Percentiles rank a stretch among this genome's conserved stretches.
Conservation (phyloP, 441 rosid genomes). For the Brassica hybrid region DNA sequence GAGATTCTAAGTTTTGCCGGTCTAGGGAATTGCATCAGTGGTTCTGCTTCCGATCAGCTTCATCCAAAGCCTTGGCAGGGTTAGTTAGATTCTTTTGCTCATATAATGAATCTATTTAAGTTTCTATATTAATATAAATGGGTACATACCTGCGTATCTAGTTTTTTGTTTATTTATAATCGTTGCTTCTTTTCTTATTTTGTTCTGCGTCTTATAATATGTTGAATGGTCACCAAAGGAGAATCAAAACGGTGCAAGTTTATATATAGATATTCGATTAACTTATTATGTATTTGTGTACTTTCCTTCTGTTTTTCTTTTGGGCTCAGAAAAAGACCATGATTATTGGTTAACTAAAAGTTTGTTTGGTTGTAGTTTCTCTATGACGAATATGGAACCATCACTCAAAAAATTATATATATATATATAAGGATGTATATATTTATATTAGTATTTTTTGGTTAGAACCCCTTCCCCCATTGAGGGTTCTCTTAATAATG, state of each 20-base stretch:
- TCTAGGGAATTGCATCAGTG: slow-evolving; percentile 59
- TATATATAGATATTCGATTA: slow-evolving; percentile 2
- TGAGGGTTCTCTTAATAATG: too few relatives aligned
- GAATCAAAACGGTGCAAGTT: slow-evolving; percentile 33
- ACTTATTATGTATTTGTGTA: neutral
- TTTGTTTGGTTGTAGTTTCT: neutral
- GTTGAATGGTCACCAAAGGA: slow-evolving; percentile 54
- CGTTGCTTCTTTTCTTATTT: slow-evolving; percentile 1
- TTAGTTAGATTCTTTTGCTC: slow-evolving; percentile 42
- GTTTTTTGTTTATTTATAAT: neutral
- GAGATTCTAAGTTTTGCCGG: slow-evolving; percentile 75
- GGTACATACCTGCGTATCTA: slow-evolving; percentile 14
- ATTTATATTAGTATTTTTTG: too few relatives aligned
- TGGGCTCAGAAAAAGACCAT: neutral
- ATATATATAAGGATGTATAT: too few relatives aligned
- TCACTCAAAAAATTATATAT: slow-evolving; percentile 15
- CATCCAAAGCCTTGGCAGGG: slow-evolving; percentile 72
- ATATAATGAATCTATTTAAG: slow-evolving; percentile 10
- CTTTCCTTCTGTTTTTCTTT: neutral
- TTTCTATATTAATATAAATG: slow-evolving; percentile 8
- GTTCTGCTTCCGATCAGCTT: slow-evolving; percentile 49
- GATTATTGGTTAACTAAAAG: neutral
- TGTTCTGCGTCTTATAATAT: slow-evolving; percentile 22
- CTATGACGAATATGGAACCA: neutral
- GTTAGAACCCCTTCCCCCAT: too few relatives aligned